Evolutionary conservation across 2,329 filamentous ascomycete species (phyloP), one percentile per base, ranked within the genome.

Genomic region (Nannizzia gypsea): DNA sequence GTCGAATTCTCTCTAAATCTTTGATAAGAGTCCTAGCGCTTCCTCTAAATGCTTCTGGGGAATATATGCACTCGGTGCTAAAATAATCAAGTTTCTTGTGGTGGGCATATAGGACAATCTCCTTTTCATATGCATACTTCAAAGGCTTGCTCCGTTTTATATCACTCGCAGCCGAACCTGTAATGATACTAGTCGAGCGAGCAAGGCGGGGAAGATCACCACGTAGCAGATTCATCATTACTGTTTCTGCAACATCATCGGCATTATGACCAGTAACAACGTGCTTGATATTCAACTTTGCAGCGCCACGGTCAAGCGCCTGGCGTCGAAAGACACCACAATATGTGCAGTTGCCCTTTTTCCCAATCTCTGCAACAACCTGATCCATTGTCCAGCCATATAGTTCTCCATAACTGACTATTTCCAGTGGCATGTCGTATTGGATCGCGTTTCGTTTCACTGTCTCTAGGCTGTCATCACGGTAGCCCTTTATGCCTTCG

Each of bases 301-400:
- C 91, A 3, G 93, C 90, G 17, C 93, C 93, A 6, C 93, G 84
- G 72, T 99, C 93, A 36, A 99, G 80, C 1, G 93, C 93, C 76
- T 99, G 93, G 61, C 95, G 82, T 59, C 93, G 81, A 71, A 99
- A 99, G 17, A 99, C 93, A 13, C 93, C 93, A 69, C 93, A 99
- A 70, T 99, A 99, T 31, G 95, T 99, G 80, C 93, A 99, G 74
- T 99, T 99, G 31, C 92, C 91, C 73, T 96, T 97, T 77, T 96
- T 97, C 13, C 93, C 93, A 57, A 99, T 88, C 55, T 92, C 89
- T 68, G 91, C 88, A 3, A 99, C 95, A 8, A 99, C 93, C 70
- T 97, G 90, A 69, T 99, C 93, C 93, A 99, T 99, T 0, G 91
- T 96, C 93, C 93, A 99, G 6, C 92, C 93, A 71, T 99, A 99